Evolutionary conservation across 1,284 basidiomycete genomes (phyloP).

Genomic region (Rhodotorula sp.): DNA sequence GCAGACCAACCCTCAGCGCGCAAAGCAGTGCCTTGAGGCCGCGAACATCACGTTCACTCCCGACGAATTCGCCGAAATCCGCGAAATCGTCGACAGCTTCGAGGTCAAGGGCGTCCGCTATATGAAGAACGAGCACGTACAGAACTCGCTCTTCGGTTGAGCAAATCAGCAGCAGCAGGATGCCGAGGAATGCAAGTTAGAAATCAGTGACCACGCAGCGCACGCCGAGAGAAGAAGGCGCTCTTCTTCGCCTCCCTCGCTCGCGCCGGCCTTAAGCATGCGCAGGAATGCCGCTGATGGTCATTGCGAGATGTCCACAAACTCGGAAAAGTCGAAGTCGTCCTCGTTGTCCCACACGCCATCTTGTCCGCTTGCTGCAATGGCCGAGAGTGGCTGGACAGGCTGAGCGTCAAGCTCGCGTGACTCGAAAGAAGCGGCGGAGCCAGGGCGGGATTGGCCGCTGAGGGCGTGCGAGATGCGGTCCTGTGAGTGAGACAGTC

Average conservation of each 20-base stretch:
- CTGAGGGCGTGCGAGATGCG: slow-evolving; percentile 1
- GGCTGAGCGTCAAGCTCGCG: too few species aligned
- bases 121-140: slow-evolving; percentile 29
- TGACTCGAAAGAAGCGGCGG: background rate
- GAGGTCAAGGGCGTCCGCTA: slow-evolving; percentile 39
- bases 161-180: too few species aligned
- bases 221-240: too few species aligned
- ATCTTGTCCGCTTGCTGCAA: background rate
- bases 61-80: slow-evolving; percentile 43
- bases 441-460: background rate
- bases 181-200: background rate
- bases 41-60: slow-evolving; percentile 39
- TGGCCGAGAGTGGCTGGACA: too few species aligned
- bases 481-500: background rate
- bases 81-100: slow-evolving; percentile 25
- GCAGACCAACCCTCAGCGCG: slow-evolving; percentile 44
- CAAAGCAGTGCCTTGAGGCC: slow-evolving; percentile 45
- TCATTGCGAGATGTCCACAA: background rate
- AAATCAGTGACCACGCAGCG: background rate
- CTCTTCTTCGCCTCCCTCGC: background rate
- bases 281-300: background rate
- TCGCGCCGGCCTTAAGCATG: background rate
- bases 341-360: background rate
- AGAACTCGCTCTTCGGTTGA: slow-evolving; percentile 4
- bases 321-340: slow-evolving; percentile 3